Conservation (phyloP, 768 basidiomycete genomes). For the Tephrocybe sp. region DNA sequence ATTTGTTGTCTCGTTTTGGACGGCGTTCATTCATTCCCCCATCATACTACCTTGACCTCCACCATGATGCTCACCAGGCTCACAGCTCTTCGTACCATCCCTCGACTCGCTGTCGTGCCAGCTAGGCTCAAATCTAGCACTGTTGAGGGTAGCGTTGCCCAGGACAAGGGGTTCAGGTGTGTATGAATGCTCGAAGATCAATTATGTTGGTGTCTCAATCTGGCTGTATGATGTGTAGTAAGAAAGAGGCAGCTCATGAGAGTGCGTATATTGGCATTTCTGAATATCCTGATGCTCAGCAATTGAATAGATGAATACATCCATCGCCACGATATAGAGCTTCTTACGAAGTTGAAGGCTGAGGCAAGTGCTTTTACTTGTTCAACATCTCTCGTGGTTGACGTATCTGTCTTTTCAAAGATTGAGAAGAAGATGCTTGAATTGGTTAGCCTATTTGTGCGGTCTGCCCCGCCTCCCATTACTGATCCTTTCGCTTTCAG, state of each 20-base stretch:
- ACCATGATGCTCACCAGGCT: conserved; percentile 43
- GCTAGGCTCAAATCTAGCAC: conserved; percentile 38
- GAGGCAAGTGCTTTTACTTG: conserved; percentile 39
- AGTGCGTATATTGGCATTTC: conserved; percentile 13
- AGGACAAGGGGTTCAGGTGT: conserved; percentile 65
- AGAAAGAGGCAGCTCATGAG: conserved; percentile 75
- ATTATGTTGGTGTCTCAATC: conserved; percentile 18
- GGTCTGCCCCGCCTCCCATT: background rate
- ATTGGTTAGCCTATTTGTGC: conserved; percentile 24
- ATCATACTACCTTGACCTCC: conserved; percentile 11
- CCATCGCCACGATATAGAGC: conserved; percentile 55
- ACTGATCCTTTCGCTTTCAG: conserved; percentile 14
- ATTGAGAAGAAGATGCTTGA: conserved; percentile 35
- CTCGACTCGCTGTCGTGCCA: conserved; percentile 34
- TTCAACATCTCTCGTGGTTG: background rate
- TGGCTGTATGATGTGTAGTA: conserved; percentile 37
- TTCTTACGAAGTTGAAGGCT: conserved; percentile 57
- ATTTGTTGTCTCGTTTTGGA: conserved; percentile 25
- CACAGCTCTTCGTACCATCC: conserved; percentile 41
- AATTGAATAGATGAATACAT: conserved; percentile 57
- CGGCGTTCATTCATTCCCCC: conserved; percentile 6
- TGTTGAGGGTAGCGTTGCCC: conserved; percentile 59
- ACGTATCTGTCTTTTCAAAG: conserved; percentile 16
- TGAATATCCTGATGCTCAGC: background rate
- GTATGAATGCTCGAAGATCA: conserved; percentile 16